These are phyloP conservation scores for Cryptomeria japonica DNA, from an alignment of 75 land plant genomes.

Conservation along the genomic window DNA sequence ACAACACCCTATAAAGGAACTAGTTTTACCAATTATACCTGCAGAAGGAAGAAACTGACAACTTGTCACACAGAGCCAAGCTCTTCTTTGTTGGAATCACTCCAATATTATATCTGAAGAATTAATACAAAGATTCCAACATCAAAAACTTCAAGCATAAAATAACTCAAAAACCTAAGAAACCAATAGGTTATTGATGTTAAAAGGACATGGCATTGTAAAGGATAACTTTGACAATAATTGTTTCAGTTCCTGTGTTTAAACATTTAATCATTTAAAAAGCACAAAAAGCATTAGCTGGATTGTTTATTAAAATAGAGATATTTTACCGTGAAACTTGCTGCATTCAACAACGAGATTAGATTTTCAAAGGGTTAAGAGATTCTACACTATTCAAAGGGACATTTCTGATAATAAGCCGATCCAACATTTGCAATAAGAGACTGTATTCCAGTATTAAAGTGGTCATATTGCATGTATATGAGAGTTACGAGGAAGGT, in stretches of 20 bases:
- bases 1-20: background rate
- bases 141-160: background rate
- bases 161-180: background rate
- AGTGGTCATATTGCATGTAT: background rate
- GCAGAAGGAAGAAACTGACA: constrained; percentile 84
- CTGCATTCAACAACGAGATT: background rate
- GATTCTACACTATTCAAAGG: background rate
- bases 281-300: background rate
- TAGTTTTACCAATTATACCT: constrained; percentile 39
- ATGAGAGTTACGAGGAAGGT: background rate
- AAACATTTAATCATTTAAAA: too few relatives aligned
- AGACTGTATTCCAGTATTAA: background rate
- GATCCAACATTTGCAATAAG: background rate
- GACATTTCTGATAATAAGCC: background rate
- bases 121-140: background rate
- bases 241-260: background rate
- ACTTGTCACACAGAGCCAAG: constrained; percentile 70
- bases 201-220: background rate
- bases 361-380: background rate
- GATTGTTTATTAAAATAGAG: too few relatives aligned
- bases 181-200: background rate
- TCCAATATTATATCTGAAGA: constrained; percentile 79
- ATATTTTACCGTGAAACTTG: too few relatives aligned
- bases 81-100: constrained; percentile 81
- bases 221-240: background rate